phyloP scores from a whole-genome alignment of 805 yeast genomes.

The Wickerhamomyces mucosus region DNA sequence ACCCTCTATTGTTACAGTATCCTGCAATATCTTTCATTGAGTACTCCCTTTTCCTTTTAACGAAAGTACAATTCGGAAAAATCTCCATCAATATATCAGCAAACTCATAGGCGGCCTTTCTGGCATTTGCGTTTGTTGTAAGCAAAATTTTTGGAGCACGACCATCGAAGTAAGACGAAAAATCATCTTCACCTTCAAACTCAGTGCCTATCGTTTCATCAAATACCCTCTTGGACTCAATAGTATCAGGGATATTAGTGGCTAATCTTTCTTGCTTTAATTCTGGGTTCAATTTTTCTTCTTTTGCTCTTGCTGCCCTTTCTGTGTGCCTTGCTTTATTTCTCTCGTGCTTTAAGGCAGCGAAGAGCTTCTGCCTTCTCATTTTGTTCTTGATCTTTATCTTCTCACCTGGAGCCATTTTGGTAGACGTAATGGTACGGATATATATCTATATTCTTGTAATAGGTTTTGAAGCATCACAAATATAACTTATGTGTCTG shows the following conservation, averaged over 20 bases:
- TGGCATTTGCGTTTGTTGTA: constrained; percentile 84
- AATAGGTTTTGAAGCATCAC: too few species aligned
- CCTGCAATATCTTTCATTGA: constrained; percentile 81
- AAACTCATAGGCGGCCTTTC: constrained; percentile 80
- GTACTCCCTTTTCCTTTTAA: constrained; percentile 79
- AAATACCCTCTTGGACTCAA: constrained; percentile 20
- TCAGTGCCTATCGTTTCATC: constrained; percentile 20
- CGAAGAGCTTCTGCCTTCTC: constrained; percentile 69
- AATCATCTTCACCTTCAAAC: constrained; percentile 21
- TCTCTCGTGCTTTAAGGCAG: constrained; percentile 63
- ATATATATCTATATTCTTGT: too few species aligned
- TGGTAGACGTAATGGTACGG: too few species aligned
- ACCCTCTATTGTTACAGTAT: constrained; percentile 72
- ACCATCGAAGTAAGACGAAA: constrained; percentile 20
- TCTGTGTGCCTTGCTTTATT: constrained; percentile 69
- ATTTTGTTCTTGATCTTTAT: constrained; percentile 63
- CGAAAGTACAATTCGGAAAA: constrained; percentile 77
- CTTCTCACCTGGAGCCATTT: constrained; percentile 22
- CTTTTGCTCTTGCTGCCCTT: constrained; percentile 79
- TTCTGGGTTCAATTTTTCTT: constrained; percentile 77
- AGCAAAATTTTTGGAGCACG: constrained; percentile 70
- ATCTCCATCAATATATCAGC: constrained; percentile 79
- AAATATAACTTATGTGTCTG: too few species aligned
- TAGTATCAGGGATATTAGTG: constrained; percentile 19
- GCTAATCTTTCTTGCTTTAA: constrained; percentile 66